Conservation (phyloP, 768 basidiomycete species). For the Podaxis sp. region DNA sequence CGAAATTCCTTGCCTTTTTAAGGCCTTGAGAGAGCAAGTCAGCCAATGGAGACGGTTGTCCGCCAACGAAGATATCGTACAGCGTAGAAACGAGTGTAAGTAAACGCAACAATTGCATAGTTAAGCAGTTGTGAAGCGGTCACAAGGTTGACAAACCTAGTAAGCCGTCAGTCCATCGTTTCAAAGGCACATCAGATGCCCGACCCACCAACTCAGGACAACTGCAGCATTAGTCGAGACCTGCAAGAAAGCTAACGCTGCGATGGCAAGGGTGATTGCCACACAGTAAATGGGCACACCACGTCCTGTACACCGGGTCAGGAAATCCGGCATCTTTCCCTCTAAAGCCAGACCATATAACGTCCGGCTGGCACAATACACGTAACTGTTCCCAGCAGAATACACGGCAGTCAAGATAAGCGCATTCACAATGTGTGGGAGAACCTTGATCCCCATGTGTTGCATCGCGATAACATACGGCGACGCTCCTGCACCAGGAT, state of each 20-base stretch:
- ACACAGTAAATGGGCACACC: conserved; percentile 61
- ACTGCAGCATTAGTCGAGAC: conserved; percentile 43
- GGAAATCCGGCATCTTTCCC: conserved; percentile 50
- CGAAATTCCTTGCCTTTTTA: conserved; percentile 40
- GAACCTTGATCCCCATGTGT: conserved; percentile 57
- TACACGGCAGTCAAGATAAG: conserved; percentile 63
- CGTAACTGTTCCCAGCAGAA: conserved; percentile 68
- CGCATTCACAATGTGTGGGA: conserved; percentile 72
- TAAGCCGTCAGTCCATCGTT: not conserved
- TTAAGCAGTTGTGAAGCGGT: conserved; percentile 46
- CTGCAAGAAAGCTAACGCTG: conserved; percentile 42
- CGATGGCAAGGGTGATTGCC: conserved; percentile 32
- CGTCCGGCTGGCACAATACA: conserved; percentile 55
- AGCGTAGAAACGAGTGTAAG: conserved; percentile 43
- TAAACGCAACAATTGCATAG: conserved; percentile 42
- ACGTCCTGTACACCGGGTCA: conserved; percentile 46
- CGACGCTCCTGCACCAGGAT: conserved; percentile 54
- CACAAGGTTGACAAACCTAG: conserved; percentile 45
- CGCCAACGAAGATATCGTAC: conserved; percentile 20
- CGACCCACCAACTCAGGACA: conserved; percentile 43
- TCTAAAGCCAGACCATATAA: conserved; percentile 54
- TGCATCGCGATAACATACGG: conserved; percentile 86
- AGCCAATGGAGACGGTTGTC: not conserved
- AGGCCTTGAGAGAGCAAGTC: conserved; percentile 25
- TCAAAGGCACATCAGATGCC: not conserved